These are phyloP conservation scores for Echeveria elegans DNA, from an alignment of 164 flowering plant genomes.

Conservation along the genomic window DNA sequence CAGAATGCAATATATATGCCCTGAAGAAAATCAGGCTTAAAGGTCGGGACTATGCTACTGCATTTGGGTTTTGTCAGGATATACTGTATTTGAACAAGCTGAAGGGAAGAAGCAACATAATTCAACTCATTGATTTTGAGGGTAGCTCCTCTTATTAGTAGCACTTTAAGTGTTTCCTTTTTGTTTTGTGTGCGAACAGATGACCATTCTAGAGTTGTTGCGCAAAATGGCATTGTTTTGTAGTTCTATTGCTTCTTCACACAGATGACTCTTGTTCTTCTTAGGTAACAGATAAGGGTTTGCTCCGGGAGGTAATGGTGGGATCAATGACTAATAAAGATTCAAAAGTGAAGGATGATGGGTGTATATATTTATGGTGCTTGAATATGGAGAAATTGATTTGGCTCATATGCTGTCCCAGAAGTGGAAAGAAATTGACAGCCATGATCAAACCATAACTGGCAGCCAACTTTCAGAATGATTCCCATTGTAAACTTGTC, in stretches of 20 bases:
- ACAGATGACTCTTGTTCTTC: constrained; percentile 49
- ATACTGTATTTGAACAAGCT: constrained; percentile 71
- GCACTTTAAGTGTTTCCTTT: not conserved
- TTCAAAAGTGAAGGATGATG: constrained; percentile 79
- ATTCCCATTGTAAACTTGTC: too few species aligned
- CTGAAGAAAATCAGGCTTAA: constrained; percentile 91
- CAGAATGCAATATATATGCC: constrained; percentile 90
- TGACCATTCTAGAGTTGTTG: not conserved
- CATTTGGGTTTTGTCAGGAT: constrained; percentile 96
- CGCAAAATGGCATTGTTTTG: not conserved
- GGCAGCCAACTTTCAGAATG: too few species aligned
- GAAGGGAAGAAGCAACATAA: constrained; percentile 75
- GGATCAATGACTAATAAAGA: constrained; percentile 66
- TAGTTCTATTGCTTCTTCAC: not conserved
- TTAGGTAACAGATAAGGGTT: constrained; percentile 86
- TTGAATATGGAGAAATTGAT: constrained; percentile 98
- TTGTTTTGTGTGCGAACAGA: not conserved
- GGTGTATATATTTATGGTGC: constrained; percentile 89
- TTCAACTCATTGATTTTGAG: constrained; percentile 69
- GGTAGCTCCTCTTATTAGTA: constrained; percentile 19
- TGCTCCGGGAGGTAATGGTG: constrained; percentile 67
- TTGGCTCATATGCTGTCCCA: constrained; percentile 96
- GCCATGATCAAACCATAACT: constrained; percentile 43
- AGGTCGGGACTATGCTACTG: constrained; percentile 96
- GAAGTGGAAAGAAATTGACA: constrained; percentile 83